phyloP scores from a whole-genome alignment of 371 early-diverging fungal species.

The Mortierella sp. region DNA sequence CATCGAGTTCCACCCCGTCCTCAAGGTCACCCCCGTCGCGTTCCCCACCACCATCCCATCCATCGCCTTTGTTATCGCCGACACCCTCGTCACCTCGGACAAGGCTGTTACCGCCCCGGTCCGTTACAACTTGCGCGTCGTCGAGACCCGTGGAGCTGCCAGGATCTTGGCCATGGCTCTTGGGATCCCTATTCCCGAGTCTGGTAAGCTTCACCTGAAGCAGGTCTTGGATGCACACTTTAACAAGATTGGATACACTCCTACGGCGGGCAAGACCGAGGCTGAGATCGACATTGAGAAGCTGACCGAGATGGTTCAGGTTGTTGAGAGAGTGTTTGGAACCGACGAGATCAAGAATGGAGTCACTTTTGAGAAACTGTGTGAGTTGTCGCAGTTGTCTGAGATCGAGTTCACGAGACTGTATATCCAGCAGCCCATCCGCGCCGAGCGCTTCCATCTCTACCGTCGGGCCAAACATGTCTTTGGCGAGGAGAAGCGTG shows the following conservation, averaged over 20 bases:
- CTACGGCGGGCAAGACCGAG: conserved; percentile 41
- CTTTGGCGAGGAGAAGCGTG: conserved; percentile 86
- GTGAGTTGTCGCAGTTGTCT: conserved; percentile 67
- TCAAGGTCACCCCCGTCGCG: conserved; percentile 74
- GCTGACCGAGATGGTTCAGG: conserved; percentile 60
- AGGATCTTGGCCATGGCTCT: conserved; percentile 73
- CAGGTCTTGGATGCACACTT: conserved; percentile 77
- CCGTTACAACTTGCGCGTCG: conserved; percentile 94
- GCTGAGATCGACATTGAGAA: conserved; percentile 63
- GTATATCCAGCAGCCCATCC: conserved; percentile 78
- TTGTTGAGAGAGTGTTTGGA: conserved; percentile 61
- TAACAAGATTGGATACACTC: conserved; percentile 46
- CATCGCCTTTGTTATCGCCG: conserved; percentile 90
- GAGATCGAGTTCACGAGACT: conserved; percentile 67
- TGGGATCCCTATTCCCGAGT: conserved; percentile 63
- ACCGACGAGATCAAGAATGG: conserved; percentile 65
- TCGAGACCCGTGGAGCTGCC: conserved; percentile 92
- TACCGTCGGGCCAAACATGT: conserved; percentile 89
- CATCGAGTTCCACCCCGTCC: conserved; percentile 89
- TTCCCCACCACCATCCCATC: conserved; percentile 68
- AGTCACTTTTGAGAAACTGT: conserved; percentile 76
- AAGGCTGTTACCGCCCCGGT: conserved; percentile 91
- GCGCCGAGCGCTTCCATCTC: conserved; percentile 82
- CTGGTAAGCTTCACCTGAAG: conserved; percentile 67
- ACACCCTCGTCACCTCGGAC: conserved; percentile 90